Evolutionary conservation across 345 rosid genomes (phyloP), one percentile per base, ranked within the genome.

Genomic region (Salix viminalis): DNA sequence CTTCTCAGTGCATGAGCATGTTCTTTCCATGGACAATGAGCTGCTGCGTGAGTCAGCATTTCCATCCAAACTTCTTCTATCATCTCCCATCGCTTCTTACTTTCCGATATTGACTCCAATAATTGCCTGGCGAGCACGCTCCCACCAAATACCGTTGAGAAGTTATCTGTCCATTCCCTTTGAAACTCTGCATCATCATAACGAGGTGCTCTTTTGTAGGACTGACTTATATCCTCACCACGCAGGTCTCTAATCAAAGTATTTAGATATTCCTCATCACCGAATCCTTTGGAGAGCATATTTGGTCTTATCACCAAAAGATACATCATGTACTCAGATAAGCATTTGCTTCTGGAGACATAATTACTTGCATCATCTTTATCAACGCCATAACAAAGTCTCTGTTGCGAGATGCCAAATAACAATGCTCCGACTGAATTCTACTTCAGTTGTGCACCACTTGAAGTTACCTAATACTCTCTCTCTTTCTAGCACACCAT

Each of bases 341-440:
- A 30, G 26, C 23, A n/a, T 42, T 30, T 73, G 67, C 86, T 79
- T n/a, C 1, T 4, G 34, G 14, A n/a, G 34, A 0, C 46, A 7
- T 61, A 39, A 0, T 14, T 34, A 34, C 36, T 34, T 34, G 6
- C 46, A 24, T 24, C 26, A 13, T 2, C 28, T 39, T 39, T 34
- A 39, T 83, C 84, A 2, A 48, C 36, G 0, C 26, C 26, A 50
- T 7, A 83, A 72, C 82, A 77, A 48, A 85, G n/a, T 15, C 24
- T 67, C 69, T 16, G 83, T 76, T 36, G 84, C 81, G 0, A 85
- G 65, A 32, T 85, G 86, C 86, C 84, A 83, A 1, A 76, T 9
- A 30, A 83, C 81, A 7, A 85, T 26, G 65, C 81, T 71, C 73
- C 69, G 70, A 16, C 7, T 69, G 39, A 76, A 14, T 37, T 79